Evolutionary conservation across 345 rosid species (phyloP), one percentile per base, ranked within the genome.

Genomic region (Dovyalis caffra): DNA sequence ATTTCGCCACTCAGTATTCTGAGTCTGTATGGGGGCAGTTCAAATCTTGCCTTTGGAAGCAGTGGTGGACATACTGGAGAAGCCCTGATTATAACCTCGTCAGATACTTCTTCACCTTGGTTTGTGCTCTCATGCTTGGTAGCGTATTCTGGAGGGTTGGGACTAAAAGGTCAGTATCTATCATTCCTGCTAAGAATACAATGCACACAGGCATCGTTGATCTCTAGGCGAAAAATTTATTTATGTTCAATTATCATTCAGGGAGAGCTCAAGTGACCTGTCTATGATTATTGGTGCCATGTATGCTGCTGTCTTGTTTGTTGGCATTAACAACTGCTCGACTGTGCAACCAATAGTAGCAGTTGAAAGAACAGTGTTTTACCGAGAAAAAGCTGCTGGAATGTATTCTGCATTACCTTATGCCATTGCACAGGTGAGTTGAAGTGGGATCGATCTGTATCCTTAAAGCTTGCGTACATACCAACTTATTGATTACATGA

Each of bases 21-120:
- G 82, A 82, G 45, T 73, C 88, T 15, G 33, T 76, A 8, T 81
- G 81, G 84, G 85, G 85, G n/a, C 90, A 87, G 58, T 82, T 84
- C 79, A 82, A 80, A 56, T 84, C 90, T 58, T 83, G 88, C 69
- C 57, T 87, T 5, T 87, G 90, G 90, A 87, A 87, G 71, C 88
- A 85, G 37, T 78, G 85, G 85, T 87, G 86, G 88, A 83, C 88
- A 56, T 87, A 87, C 74, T 82, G 90, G 90, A 85, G 90, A 78
- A 80, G 85, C 69, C 87, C 88, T 23, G 86, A 82, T 62, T 87
- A 82, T 67, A 87, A 87, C 64, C 79, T 77, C 6, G 86, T 85
- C 16, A 63, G 90, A 61, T 80, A 74, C 70, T 69, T 74, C 66
- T 83, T 85, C 80, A 85, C 90, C 38, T 51, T 85, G 11, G 43